Evolutionary conservation across 2,329 filamentous ascomycete genomes (phyloP), one percentile per base, ranked within the genome.

Genomic region (Cercospora sesami): DNA sequence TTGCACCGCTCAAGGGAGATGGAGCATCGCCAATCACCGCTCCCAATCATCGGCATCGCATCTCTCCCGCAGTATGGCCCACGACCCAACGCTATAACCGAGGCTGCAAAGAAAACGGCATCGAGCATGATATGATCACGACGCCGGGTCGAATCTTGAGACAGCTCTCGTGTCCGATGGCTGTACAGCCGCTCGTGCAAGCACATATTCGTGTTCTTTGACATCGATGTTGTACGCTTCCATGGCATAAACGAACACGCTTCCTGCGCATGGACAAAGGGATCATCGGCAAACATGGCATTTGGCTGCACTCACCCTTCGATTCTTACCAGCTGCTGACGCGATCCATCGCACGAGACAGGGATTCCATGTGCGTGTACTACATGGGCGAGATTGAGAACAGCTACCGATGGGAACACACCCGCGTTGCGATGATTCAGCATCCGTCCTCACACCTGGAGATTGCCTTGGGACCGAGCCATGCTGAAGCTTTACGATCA

Each of bases 21-120:
- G 16, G 10, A 30, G 18, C 18, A 59, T 53, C 10, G 31, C 68
- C 68, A 69, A 69, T 67, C 64, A 63, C 33, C 2, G n/a, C 59
- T 55, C 51, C 28, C 51, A 16, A 57, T 45, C 36, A 63, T 36
- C 66, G 66, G 28, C 48, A 39, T 62, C 63, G 65, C 60, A 60
- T 60, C n/a, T 36, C 60, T 45, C 60, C 48, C 53, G 39, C 53
- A 53, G 42, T 23, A 64, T 31, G 18, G 58, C 33, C 55, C 28
- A 68, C 31, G 31, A 33, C 39, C 66, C 63, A 63, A 63, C 63
- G 59, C 64, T 68, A 42, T 60, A 63, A 62, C 18, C 66, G 66
- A 65, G 28, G 62, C 62, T 63, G 66, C 66, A 55, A 68, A 26
- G 61, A 58, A 28, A 55, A 60, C 45, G 26, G 30, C 57, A 21